Evolutionary conservation across 1,139 yeast species (phyloP).

Genomic region (Lipomyces yarrowii): DNA sequence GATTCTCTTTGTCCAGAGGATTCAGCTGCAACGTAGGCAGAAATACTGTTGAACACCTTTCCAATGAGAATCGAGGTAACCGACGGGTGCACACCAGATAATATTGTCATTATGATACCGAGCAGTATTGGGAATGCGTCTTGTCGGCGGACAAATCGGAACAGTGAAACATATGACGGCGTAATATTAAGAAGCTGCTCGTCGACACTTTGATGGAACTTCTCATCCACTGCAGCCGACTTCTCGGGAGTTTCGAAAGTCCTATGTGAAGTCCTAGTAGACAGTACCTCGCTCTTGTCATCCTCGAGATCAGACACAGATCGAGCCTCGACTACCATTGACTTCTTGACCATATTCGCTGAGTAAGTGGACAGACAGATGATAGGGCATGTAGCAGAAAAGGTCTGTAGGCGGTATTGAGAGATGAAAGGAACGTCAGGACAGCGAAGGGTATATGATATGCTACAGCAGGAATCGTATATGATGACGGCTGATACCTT

Average conservation of each 20-base stretch:
- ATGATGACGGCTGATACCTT: neutral
- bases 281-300: neutral
- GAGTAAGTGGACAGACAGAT: neutral
- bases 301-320: neutral
- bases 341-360: neutral
- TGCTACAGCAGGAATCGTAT: neutral
- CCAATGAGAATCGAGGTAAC: conserved; percentile 21
- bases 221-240: neutral
- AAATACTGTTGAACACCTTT: conserved; percentile 13
- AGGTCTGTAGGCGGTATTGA: neutral
- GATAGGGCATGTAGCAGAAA: neutral
- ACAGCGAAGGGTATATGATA: neutral
- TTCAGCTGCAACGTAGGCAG: neutral
- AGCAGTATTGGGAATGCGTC: conserved; percentile 9
- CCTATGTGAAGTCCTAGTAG: neutral
- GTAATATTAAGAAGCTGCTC: conserved; percentile 3
- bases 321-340: neutral
- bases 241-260: neutral
- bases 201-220: neutral
- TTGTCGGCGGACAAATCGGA: conserved; percentile 11
- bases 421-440: neutral
- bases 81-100: conserved; percentile 13
- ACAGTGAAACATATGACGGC: conserved; percentile 16
- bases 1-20: neutral
- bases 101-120: neutral